Evolutionary conservation across 2,329 filamentous ascomycete species (phyloP).

Genomic region (Thelonectria discophora): DNA sequence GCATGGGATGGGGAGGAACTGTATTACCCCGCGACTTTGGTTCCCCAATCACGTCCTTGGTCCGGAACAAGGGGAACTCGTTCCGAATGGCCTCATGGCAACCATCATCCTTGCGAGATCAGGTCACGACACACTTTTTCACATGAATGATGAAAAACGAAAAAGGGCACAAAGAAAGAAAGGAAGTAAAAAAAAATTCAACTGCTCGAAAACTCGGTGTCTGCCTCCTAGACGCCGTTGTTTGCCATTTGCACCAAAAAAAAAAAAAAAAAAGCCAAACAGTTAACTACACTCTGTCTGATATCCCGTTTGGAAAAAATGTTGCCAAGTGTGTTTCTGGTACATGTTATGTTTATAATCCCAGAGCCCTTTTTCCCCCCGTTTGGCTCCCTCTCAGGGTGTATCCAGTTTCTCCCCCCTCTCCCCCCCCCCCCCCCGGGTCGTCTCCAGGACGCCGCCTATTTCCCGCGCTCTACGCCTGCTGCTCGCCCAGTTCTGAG

Average conservation of each 20-base stretch:
- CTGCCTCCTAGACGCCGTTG: conserved; percentile 7
- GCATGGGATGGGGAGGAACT: no score
- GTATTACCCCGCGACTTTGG: background rate
- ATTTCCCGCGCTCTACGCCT: no score
- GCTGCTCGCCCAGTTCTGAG: background rate
- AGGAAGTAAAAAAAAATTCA: background rate
- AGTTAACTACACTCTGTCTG: conserved; percentile 4
- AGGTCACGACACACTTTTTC: background rate
- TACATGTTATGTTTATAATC: conserved; percentile 26
- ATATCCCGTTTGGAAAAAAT: background rate
- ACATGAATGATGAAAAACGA: background rate
- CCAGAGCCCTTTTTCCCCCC: conserved; percentile 10
- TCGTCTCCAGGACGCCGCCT: background rate
- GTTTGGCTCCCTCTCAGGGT: conserved; percentile 26
- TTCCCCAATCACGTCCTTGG: background rate
- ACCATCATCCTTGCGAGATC: background rate
- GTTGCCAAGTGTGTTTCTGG: conserved; percentile 5
- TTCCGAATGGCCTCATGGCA: background rate
- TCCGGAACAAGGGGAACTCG: background rate
- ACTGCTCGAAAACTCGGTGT: conserved; percentile 4
- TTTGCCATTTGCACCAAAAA: conserved; percentile 10
- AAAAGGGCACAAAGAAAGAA: background rate
- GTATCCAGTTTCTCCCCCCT: conserved; percentile 29
- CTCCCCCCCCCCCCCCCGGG: conserved; percentile 6
- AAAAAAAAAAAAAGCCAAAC: no score